A percentile compares a stretch with the other conserved stretches of the same genome.
These are phyloP conservation scores for Toxoplasma gondii DNA, from an alignment of 169 alveolate genomes.

Conservation along the genomic window DNA sequence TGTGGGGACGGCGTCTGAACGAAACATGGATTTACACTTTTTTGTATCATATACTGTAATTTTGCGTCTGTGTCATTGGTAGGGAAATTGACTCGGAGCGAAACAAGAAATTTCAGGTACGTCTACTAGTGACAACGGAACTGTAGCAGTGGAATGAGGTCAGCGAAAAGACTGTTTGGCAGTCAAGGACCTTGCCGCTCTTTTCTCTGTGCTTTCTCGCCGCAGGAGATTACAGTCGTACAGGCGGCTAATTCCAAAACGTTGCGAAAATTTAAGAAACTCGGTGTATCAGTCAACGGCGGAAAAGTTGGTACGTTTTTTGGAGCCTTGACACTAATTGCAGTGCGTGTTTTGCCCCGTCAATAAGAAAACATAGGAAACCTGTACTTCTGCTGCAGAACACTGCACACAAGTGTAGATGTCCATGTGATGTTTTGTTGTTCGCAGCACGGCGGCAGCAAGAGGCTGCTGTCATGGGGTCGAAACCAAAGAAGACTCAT, in stretches of 20 bases:
- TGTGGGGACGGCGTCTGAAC: no score
- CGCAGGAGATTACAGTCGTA: neutral
- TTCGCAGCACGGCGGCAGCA: conserved; percentile 56
- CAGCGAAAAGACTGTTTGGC: neutral
- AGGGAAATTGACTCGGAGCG: conserved; percentile 69
- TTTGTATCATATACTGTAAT: no score
- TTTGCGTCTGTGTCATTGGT: neutral
- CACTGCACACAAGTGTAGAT: neutral
- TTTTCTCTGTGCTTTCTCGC: neutral
- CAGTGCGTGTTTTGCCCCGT: neutral
- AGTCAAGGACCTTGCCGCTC: neutral
- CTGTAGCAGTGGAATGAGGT: neutral
- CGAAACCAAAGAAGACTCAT: conserved; percentile 51
- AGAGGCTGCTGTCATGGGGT: conserved; percentile 45
- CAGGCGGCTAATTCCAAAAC: conserved; percentile 52
- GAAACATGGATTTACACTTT: no score
- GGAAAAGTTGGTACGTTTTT: conserved; percentile 58
- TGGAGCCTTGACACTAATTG: neutral
- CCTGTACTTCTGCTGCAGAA: neutral
- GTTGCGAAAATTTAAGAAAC: conserved; percentile 59
- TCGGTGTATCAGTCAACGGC: conserved; percentile 63
- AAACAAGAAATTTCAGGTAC: conserved; percentile 60
- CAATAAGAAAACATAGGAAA: neutral
- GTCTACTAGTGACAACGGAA: neutral
- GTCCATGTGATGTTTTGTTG: neutral